These are phyloP conservation scores for Pholiota molesta DNA, from an alignment of 768 basidiomycete species.

Conservation along the genomic window DNA sequence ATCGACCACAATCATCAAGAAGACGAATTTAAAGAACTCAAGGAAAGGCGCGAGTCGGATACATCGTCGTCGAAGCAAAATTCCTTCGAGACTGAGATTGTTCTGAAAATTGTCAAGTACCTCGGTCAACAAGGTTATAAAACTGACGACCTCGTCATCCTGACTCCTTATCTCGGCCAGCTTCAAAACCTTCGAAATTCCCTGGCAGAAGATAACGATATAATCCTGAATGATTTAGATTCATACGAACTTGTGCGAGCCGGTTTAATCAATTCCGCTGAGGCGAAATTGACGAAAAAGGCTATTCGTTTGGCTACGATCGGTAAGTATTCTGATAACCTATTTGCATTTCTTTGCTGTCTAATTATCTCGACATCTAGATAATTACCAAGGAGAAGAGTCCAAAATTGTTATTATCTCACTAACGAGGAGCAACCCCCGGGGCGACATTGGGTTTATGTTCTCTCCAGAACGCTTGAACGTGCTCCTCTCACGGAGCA, in stretches of 20 bases:
- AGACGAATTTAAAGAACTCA: slow-evolving; percentile 43
- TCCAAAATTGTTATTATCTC: slow-evolving; percentile 67
- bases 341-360: neutral
- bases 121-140: slow-evolving; percentile 70
- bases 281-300: slow-evolving; percentile 43
- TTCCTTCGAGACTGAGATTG: slow-evolving; percentile 60
- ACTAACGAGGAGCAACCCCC: slow-evolving; percentile 60
- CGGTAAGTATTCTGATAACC: slow-evolving; percentile 39
- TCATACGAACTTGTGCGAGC: slow-evolving; percentile 58
- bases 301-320: slow-evolving; percentile 65
- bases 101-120: slow-evolving; percentile 66
- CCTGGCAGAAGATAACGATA: slow-evolving; percentile 53
- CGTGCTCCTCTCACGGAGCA: slow-evolving; percentile 70
- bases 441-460: slow-evolving; percentile 72
- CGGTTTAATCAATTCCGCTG: slow-evolving; percentile 47
- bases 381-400: slow-evolving; percentile 81
- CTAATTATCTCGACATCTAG: slow-evolving; percentile 31
- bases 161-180: slow-evolving; percentile 75
- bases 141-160: slow-evolving; percentile 59
- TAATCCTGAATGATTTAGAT: slow-evolving; percentile 66
- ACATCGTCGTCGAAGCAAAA: slow-evolving; percentile 65
- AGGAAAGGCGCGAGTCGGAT: slow-evolving; percentile 49
- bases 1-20: slow-evolving; percentile 60
- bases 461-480: slow-evolving; percentile 68
- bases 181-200: slow-evolving; percentile 50